Evolutionary conservation across 805 yeast species (phyloP).

Genomic region (Ogataea pilisensis): DNA sequence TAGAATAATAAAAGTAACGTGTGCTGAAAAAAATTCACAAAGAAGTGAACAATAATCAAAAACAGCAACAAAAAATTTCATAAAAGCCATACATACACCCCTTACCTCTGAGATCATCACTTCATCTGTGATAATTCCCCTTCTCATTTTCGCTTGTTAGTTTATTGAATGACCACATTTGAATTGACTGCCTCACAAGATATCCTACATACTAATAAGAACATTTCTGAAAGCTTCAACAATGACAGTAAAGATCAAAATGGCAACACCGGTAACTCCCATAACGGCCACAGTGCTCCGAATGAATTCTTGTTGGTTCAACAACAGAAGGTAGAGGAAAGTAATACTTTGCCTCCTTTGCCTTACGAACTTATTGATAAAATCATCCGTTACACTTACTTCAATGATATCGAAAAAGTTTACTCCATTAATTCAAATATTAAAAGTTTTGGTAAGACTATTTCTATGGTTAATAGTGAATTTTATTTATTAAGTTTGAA

Average conservation of each 20-base stretch:
- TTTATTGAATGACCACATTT: constrained; percentile 18
- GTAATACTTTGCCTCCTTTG: constrained; percentile 20
- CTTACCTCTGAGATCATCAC: background rate
- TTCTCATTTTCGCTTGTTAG: background rate
- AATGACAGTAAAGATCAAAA: background rate
- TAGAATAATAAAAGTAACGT: too few relatives aligned
- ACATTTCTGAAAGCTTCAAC: background rate
- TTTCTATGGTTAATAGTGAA: constrained; percentile 46
- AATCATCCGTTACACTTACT: constrained; percentile 29
- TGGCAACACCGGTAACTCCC: background rate
- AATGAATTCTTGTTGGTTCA: constrained; percentile 16
- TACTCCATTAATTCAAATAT: constrained; percentile 28
- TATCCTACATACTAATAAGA: background rate
- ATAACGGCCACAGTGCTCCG: constrained; percentile 4
- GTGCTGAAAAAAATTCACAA: too few relatives aligned
- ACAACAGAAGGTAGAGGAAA: constrained; percentile 12
- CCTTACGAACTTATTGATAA: constrained; percentile 32
- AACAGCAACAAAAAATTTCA: too few relatives aligned
- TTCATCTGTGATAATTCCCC: background rate
- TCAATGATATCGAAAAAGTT: constrained; percentile 24
- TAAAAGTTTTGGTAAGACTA: constrained; percentile 24
- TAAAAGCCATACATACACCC: too few relatives aligned
- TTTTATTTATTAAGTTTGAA: constrained; percentile 55
- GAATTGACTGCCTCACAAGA: constrained; percentile 7
- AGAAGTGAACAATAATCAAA: too few relatives aligned